Evolutionary conservation across 1,284 basidiomycete genomes (phyloP), one percentile per base, ranked within the genome.

Genomic region (Chondrostereum purpureum): DNA sequence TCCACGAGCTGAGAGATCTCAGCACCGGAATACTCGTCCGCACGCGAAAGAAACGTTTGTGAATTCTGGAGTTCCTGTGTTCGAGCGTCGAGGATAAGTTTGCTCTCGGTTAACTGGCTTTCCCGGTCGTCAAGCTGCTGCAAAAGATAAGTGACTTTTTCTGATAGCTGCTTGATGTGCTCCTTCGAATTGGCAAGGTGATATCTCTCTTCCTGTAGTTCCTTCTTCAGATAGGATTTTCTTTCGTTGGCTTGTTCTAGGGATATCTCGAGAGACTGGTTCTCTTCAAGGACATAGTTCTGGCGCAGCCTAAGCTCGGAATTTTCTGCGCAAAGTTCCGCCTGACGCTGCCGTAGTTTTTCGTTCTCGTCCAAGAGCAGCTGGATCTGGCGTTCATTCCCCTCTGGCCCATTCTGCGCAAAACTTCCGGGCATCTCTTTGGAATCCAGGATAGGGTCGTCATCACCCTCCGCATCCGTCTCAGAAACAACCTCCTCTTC

Each of bases 141-240:
- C n/a, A n/a, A n/a, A n/a, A n/a, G n/a, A 33, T 42, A 5, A 14
- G 4, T n/a, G 11, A 5, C 34, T 35, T 3, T 35, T 17, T 17
- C 5, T 3, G 14, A 17, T n/a, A 14, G 34, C 34, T 35, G 18
- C 18, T 35, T n/a, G 11, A 11, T n/a, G 34, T 31, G 10, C 23
- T 16, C 65, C 64, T 61, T 50, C 57, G 39, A 50, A 58, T 33
- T 50, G 61, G 45, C 53, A 59, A n/a, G n/a, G n/a, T n/a, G n/a
- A n/a, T n/a, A n/a, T n/a, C n/a, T n/a, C n/a, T n/a, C n/a, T n/a
- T n/a, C n/a, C n/a, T n/a, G n/a, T n/a, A n/a, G n/a, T n/a, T n/a
- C n/a, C n/a, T n/a, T n/a, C n/a, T n/a, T n/a, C n/a, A n/a, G n/a
- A n/a, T n/a, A n/a, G n/a, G n/a, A n/a, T n/a, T n/a, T n/a, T n/a